These are phyloP conservation scores for Didymella glomerata DNA, from an alignment of 2,329 filamentous ascomycete genomes.

Conservation along the genomic window DNA sequence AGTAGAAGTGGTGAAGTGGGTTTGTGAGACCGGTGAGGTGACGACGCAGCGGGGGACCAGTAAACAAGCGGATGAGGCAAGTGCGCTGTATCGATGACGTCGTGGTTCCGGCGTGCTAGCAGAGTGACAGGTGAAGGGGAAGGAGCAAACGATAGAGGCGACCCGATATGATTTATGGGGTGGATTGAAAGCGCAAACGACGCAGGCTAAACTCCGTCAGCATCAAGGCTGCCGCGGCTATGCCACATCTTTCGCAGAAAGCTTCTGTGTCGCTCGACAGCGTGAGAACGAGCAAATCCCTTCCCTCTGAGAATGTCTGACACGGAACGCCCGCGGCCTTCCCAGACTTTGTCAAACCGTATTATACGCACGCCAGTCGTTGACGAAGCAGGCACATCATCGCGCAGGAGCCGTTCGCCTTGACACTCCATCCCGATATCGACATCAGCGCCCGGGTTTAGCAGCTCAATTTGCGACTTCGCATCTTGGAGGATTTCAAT, in stretches of 20 bases:
- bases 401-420: neutral
- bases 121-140: constrained; percentile 5
- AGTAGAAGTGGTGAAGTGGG: neutral
- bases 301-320: neutral
- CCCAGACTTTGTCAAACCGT: constrained; percentile 1
- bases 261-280: neutral
- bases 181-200: neutral
- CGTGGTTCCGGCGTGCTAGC: constrained; percentile 1
- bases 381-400: neutral
- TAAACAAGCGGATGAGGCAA: neutral
- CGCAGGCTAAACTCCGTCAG: too few species aligned
- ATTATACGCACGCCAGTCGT: neutral
- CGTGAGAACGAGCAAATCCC: neutral
- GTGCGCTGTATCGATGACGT: constrained; percentile 1
- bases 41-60: neutral
- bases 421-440: neutral
- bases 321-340: neutral
- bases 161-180: neutral
- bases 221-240: too few species aligned
- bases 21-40: neutral
- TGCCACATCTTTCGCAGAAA: neutral
- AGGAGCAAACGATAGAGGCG: constrained; percentile 1
- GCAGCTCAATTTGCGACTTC: neutral
- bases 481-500: neutral
- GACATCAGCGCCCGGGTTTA: neutral